Base-by-base conservation (phyloP, 2,329 filamentous ascomycete genomes). In the Botrytis fragariae region DNA sequence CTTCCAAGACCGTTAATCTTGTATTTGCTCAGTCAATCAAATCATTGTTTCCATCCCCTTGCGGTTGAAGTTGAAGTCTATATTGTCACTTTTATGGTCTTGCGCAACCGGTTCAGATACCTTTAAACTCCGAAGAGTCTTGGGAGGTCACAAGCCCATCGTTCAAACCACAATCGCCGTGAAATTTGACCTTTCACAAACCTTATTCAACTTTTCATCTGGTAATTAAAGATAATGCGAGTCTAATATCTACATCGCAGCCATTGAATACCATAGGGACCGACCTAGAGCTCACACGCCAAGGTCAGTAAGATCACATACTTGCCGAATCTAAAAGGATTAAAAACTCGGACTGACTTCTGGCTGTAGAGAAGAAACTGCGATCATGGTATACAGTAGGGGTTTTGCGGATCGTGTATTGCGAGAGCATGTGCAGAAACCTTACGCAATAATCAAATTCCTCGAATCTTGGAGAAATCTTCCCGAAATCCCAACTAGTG, bases 401-500 rank as follows among this genome's bases (percentile, higher is more conserved):
- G 20, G 20, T 45, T n/a, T 37, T 32, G 65, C 48, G 7, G 35
- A 59, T 37, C 3, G 32, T 12, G 60, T 72, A 4, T 25, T 73
- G 37, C 59, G 61, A 60, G 60, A 59, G 22, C 72, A 73, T 57
- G 39, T 73, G 14, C 59, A 72, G n/a, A 73, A 72, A 25, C n/a
- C 48, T 22, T 73, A 73, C 10, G 61, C 48, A 16, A 67, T 12
- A 29, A 51, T 60, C 3, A 73, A 71, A 20, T 73, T 61, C 18
- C 9, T 8, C 18, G 68, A 73, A 60, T 25, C 48, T 48, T 85
- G 84, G 84, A 77, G 79, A 61, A 77, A 78, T 65, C 78, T 83
- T 5, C 85, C 89, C 0, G 89, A 91, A 72, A 79, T 91, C 2
- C 90, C 90, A 0, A 84, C 82, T 0, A 76, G 84, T 0, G 79